These are phyloP conservation scores for Neophaeococcomyces aloes DNA, from an alignment of 2,329 filamentous ascomycete genomes.

Conservation along the genomic window DNA sequence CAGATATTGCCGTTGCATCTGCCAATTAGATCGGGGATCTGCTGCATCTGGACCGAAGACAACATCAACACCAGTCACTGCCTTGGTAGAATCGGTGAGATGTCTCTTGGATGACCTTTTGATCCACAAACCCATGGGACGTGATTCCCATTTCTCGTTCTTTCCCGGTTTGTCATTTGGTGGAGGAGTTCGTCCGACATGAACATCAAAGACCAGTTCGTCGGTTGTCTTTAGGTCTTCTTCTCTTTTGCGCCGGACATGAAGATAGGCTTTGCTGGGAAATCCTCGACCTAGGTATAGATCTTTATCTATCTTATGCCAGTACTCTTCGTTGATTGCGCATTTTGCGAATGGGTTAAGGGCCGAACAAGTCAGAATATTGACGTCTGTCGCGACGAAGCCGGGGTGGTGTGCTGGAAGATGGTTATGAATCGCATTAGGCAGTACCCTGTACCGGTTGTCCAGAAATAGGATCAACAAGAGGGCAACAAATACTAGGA, in stretches of 20 bases:
- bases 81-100: conserved; percentile 62
- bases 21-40: conserved; percentile 79
- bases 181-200: conserved; percentile 63
- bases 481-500: conserved; percentile 55
- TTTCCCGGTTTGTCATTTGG: conserved; percentile 45
- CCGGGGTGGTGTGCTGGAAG: conserved; percentile 78
- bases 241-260: conserved; percentile 74
- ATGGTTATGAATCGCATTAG: conserved; percentile 73
- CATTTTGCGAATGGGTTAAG: conserved; percentile 67
- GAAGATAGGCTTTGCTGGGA: conserved; percentile 67
- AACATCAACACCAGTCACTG: conserved; percentile 72
- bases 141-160: conserved; percentile 63
- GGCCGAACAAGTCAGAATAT: conserved; percentile 62
- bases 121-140: conserved; percentile 71
- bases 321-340: conserved; percentile 58
- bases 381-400: conserved; percentile 75
- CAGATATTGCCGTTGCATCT: conserved; percentile 62
- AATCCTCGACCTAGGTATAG: conserved; percentile 67
- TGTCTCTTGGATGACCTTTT: conserved; percentile 61
- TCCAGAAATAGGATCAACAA: conserved; percentile 73
- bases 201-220: conserved; percentile 68
- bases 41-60: conserved; percentile 85
- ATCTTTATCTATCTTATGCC: conserved; percentile 84
- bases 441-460: conserved; percentile 76
- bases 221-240: conserved; percentile 67